These are phyloP conservation scores for Pleurotus tuber-regium DNA, from an alignment of 768 basidiomycete genomes.

Conservation along the genomic window DNA sequence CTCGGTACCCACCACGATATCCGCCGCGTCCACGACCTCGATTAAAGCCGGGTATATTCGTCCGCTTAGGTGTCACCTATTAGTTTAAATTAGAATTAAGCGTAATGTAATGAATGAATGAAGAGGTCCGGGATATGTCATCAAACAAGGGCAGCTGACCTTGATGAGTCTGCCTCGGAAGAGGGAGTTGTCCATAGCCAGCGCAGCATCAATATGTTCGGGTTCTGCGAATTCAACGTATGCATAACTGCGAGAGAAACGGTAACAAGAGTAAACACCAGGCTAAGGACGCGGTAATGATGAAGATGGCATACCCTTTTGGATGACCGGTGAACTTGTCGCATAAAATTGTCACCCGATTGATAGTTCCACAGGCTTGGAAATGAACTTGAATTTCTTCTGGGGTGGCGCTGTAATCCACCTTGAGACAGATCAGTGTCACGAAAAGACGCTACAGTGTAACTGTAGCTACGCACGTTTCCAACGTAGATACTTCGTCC, in stretches of 20 bases:
- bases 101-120: neutral
- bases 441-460: conserved; percentile 11
- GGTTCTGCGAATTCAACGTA: conserved; percentile 98
- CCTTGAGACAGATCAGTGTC: conserved; percentile 46
- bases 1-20: conserved; percentile 48
- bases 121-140: neutral
- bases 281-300: conserved; percentile 6
- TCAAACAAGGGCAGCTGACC: conserved; percentile 36
- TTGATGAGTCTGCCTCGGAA: conserved; percentile 93
- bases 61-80: conserved; percentile 93
- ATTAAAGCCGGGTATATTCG: conserved; percentile 91
- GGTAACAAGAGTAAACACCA: conserved; percentile 9
- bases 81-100: conserved; percentile 1
- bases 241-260: conserved; percentile 64
- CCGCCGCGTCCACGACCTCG: conserved; percentile 78
- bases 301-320: conserved; percentile 67
- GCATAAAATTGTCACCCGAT: conserved; percentile 97
- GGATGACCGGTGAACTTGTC: conserved; percentile 99
- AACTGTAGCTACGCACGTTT: conserved; percentile 64
- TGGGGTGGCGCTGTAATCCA: conserved; percentile 95
- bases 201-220: conserved; percentile 84
- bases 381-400: conserved; percentile 99
- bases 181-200: conserved; percentile 93
- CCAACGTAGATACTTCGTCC: conserved; percentile 90
- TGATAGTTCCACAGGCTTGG: conserved; percentile 96